Evolutionary conservation across 2,329 filamentous ascomycete genomes (phyloP).

Genomic region (Stagonosporopsis vannaccii): DNA sequence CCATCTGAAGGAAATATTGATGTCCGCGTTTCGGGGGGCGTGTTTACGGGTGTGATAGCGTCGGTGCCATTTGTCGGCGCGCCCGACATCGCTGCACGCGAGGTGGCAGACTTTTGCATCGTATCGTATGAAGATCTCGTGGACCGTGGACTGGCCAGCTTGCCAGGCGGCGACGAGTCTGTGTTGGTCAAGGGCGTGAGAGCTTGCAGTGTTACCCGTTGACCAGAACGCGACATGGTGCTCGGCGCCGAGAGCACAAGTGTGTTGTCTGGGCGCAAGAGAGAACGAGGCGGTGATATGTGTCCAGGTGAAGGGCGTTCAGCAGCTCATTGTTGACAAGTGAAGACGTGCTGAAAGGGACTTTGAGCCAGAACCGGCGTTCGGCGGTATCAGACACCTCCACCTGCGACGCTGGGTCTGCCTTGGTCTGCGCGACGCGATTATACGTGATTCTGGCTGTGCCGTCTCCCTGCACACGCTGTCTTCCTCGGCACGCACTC

Average conservation of each 20-base stretch:
- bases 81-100: constrained; percentile 43
- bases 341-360: constrained; percentile 30
- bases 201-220: constrained; percentile 60
- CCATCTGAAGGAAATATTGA: constrained; percentile 61
- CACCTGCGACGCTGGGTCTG: constrained; percentile 22
- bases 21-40: constrained; percentile 52
- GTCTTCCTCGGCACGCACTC: constrained; percentile 66
- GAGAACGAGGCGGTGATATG: constrained; percentile 49
- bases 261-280: not conserved
- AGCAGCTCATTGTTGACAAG: constrained; percentile 55
- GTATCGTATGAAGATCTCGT: constrained; percentile 49
- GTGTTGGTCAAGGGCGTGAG: constrained; percentile 71
- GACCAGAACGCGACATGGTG: constrained; percentile 64
- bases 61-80: constrained; percentile 54
- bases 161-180: constrained; percentile 69
- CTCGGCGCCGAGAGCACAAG: constrained; percentile 71
- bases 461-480: constrained; percentile 32
- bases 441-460: not conserved
- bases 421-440: constrained; percentile 34
- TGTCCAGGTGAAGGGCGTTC: constrained; percentile 71
- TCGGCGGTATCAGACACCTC: constrained; percentile 23
- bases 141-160: constrained; percentile 62
- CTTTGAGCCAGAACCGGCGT: constrained; percentile 21
- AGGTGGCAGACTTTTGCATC: constrained; percentile 42
- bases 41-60: constrained; percentile 55